Conservation (phyloP, 352 stramenopile genomes). For the Phytophthora hibernalis region DNA sequence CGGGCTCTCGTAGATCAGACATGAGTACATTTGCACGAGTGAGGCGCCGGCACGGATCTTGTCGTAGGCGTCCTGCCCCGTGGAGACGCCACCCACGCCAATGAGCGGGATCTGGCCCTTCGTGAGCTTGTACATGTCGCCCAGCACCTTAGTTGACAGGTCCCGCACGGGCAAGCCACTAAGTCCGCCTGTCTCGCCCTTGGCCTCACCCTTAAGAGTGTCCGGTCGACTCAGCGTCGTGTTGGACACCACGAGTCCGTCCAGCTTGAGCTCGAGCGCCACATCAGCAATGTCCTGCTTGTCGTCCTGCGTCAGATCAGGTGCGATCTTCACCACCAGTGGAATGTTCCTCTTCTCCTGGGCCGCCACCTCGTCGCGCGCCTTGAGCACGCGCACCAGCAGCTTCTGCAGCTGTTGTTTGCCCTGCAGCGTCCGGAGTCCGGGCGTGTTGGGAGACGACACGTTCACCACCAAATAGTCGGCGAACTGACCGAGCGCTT, state of each 20-base stretch:
- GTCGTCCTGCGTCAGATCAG: conserved; percentile 95
- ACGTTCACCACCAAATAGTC: conserved; percentile 99
- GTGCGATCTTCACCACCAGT: conserved; percentile 98
- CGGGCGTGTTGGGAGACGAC: conserved; percentile 96
- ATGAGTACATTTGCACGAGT: conserved; percentile 96
- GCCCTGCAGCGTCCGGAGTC: conserved; percentile 79
- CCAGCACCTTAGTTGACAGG: conserved; percentile 94
- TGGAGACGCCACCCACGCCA: conserved; percentile 93
- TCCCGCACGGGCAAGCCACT: conserved; percentile 95
- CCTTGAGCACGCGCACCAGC: conserved; percentile 71
- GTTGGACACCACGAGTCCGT: conserved; percentile 98
- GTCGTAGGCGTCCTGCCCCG: conserved; percentile 96
- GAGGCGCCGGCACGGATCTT: conserved; percentile 97
- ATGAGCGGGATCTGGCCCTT: conserved; percentile 95
- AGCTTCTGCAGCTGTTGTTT: conserved; percentile 86
- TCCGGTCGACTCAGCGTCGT: conserved; percentile 94
- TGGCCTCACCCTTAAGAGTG: conserved; percentile 73
- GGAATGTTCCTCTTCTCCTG: conserved; percentile 78
- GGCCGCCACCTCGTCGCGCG: conserved; percentile 66
- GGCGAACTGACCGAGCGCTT: conserved; percentile 91
- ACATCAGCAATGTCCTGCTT: conserved; percentile 95
- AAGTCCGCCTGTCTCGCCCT: conserved; percentile 93
- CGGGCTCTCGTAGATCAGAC: conserved; percentile 92
- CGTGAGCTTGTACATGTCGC: conserved; percentile 96
- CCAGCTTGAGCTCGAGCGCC: conserved; percentile 86